phyloP scores from a whole-genome alignment of 306 rosid species.

The Vachellia collinsii region DNA sequence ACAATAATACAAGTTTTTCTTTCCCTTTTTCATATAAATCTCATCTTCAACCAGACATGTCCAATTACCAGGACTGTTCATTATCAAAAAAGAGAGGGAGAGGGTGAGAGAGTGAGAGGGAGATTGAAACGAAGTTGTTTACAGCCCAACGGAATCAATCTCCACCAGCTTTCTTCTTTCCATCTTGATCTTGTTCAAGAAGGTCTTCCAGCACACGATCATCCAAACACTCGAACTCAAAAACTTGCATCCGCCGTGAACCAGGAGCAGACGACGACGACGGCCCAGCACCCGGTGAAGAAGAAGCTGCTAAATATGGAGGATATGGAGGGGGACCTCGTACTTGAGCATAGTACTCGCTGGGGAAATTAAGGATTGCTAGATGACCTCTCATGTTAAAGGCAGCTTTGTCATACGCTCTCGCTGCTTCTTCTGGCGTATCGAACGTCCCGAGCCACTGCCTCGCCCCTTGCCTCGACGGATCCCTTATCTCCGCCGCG shows the following conservation, averaged over 20 bases:
- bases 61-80: background rate
- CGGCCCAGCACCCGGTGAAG: background rate
- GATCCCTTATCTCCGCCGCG: constrained; percentile 82
- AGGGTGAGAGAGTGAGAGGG: background rate
- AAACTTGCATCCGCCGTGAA: constrained; percentile 45
- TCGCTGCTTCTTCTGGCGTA: constrained; percentile 81
- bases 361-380: constrained; percentile 75
- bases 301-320: constrained; percentile 48
- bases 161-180: constrained; percentile 45
- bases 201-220: constrained; percentile 74
- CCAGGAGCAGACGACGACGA: constrained; percentile 23
- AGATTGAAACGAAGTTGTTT: background rate
- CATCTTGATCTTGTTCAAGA: constrained; percentile 57
- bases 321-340: constrained; percentile 70
- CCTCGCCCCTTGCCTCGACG: constrained; percentile 71
- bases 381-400: constrained; percentile 74
- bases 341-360: constrained; percentile 64
- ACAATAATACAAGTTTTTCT: background rate
- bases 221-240: constrained; percentile 78
- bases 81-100: background rate
- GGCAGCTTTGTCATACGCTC: constrained; percentile 83
- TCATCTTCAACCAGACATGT: background rate
- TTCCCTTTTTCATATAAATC: background rate
- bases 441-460: constrained; percentile 80
- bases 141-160: background rate